These are phyloP conservation scores for Parastagonospora nodorum DNA, from an alignment of 2,329 filamentous ascomycete species.

Conservation along the genomic window DNA sequence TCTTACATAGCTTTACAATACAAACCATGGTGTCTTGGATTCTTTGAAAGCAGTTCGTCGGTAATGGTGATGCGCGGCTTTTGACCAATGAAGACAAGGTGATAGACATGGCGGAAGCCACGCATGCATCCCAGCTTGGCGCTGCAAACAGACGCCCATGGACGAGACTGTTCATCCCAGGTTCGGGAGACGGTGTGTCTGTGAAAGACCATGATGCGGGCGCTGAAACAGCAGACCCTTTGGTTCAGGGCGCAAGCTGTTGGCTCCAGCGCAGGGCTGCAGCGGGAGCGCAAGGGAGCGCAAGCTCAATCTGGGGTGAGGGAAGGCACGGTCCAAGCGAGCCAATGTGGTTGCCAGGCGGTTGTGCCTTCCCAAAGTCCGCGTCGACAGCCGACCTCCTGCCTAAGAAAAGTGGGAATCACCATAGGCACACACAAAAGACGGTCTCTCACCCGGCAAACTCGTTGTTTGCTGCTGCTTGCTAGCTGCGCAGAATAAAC, in stretches of 20 bases:
- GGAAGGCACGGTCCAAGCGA: slow-evolving; percentile 8
- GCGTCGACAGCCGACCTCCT: slow-evolving; percentile 1
- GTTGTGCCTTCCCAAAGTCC: slow-evolving; percentile 2
- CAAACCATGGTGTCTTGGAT: no score
- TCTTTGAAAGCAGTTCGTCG: no score
- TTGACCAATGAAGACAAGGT: neutral
- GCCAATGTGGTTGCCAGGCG: slow-evolving; percentile 6
- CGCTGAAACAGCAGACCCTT: neutral
- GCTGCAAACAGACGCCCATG: neutral
- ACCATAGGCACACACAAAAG: neutral
- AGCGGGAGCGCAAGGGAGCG: slow-evolving; percentile 1
- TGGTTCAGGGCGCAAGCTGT: neutral
- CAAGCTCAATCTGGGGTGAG: slow-evolving; percentile 4
- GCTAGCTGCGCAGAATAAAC: neutral
- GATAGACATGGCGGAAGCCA: slow-evolving; percentile 2
- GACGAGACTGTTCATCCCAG: neutral
- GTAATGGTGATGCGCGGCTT: neutral
- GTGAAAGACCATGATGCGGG: neutral
- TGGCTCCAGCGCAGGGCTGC: slow-evolving; percentile 1
- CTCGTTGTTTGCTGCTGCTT: neutral
- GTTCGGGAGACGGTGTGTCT: neutral
- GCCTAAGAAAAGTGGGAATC: neutral
- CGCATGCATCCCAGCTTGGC: slow-evolving; percentile 1
- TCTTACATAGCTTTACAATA: no score
- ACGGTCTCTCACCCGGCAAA: neutral